Base-by-base conservation (phyloP, 495 filamentous ascomycete genomes). In the Penicillium arizonense region DNA sequence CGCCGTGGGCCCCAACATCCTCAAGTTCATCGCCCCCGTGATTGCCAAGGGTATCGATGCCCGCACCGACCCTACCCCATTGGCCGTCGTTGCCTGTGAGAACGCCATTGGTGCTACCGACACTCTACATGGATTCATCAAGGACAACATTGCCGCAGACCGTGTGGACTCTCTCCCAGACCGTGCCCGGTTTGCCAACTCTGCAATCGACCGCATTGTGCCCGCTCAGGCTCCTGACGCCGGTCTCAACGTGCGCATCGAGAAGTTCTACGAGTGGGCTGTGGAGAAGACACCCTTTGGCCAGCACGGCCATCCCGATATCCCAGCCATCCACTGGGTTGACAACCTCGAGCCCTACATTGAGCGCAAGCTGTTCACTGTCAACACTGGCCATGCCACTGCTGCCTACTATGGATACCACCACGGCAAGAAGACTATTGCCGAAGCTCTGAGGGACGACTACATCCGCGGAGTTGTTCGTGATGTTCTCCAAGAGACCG, bases 191-290 rank as follows among this genome's bases (percentile, higher is more conserved):
- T 97, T 93, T 65, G 93, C 92, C 71, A 97, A 97, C 78, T 96
- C 90, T 44, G 92, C 94, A 55, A 96, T 97, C 64, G 94, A 98
- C 76, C 90, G 94, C 26, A 98, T 98, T 63, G 94, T 97, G 9
- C 94, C 95, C 7, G 85, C 85, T 37, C 91, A 96, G 76, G 83
- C 87, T 54, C 78, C 86, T 24, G 77, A 88, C 66, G 75, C 82
- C 16, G 91, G 90, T 35, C 78, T 97, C 35, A 87, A 97, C 62
- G 94, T 98, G 56, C 90, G 86, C 60, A 91, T 98, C 53, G 94
- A 98, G 80, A 90, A 89, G 72, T 98, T 96, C 83, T 96, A 87
- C 77, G 94, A 98, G 72, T 98, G 94, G 94, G 94, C 91, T 9
- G 91, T 97, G 40, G 94, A 98, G 62, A 69, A 80, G 63, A 85